A percentile compares a stretch with the other conserved stretches of the same genome.
These are phyloP conservation scores for Incumbomyces delicatus DNA, from an alignment of 2,329 filamentous ascomycete genomes.

Conservation along the genomic window DNA sequence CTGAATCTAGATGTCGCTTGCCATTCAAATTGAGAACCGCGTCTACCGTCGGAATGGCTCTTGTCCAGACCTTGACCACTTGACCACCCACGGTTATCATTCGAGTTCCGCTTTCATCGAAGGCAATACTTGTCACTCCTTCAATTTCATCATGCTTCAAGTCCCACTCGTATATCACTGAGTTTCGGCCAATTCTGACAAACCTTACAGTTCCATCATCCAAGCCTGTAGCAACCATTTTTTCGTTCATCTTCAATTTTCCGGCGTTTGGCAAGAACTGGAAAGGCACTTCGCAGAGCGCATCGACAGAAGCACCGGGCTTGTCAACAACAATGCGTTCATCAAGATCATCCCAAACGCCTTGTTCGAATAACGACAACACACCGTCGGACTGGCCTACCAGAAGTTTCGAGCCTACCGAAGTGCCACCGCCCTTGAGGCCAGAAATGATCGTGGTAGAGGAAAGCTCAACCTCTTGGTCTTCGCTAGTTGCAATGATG, in stretches of 20 bases:
- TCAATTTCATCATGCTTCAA: constrained; percentile 77
- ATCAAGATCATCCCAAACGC: constrained; percentile 90
- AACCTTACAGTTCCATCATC: constrained; percentile 72
- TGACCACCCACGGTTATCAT: constrained; percentile 84
- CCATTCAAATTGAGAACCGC: constrained; percentile 27
- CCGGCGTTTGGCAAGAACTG: constrained; percentile 48
- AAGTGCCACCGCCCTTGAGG: constrained; percentile 54
- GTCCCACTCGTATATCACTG: constrained; percentile 52
- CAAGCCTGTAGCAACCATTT: constrained; percentile 60
- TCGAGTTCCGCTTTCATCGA: constrained; percentile 59
- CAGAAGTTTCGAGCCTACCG: constrained; percentile 64
- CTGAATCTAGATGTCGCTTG: constrained; percentile 26
- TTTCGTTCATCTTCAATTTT: constrained; percentile 49
- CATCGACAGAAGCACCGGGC: constrained; percentile 70
- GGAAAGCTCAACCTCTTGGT: constrained; percentile 90
- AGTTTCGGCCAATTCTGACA: constrained; percentile 63
- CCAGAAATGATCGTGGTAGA: constrained; percentile 70
- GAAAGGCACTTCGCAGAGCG: constrained; percentile 62
- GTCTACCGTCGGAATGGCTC: constrained; percentile 36
- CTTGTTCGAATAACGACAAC: constrained; percentile 86
- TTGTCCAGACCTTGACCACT: constrained; percentile 81
- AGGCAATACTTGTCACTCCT: constrained; percentile 68
- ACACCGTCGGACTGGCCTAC: constrained; percentile 73
- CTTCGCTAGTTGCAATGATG: constrained; percentile 78
- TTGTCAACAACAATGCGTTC: constrained; percentile 71